Conservation (phyloP, 345 rosid species). For the Eucalyptus polybractea region DNA sequence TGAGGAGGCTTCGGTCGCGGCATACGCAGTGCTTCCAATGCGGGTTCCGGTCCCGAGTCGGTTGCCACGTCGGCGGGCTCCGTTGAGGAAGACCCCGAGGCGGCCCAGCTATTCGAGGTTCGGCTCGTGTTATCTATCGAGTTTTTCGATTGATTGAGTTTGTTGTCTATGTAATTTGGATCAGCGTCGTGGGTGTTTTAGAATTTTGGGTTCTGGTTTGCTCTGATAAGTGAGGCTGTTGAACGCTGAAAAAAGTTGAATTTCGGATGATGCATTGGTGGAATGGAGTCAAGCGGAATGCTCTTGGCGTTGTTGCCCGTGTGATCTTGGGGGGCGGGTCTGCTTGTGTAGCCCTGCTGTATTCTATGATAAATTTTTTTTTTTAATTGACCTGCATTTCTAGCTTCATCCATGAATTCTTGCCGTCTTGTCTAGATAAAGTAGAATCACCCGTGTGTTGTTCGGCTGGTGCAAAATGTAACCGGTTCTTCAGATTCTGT, state of each 20-base stretch:
- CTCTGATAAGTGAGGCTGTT: background rate
- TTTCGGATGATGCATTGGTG: background rate
- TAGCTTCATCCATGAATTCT: background rate
- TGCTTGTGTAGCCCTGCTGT: background rate
- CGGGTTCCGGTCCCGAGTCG: slow-evolving; percentile 26
- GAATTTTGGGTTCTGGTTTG: background rate
- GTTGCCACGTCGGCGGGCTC: background rate
- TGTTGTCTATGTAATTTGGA: background rate
- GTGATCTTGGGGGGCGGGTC: background rate
- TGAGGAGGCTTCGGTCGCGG: background rate
- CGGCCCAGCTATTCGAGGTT: slow-evolving; percentile 52
- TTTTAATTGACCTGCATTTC: background rate
- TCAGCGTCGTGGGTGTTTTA: background rate
- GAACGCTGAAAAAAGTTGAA: background rate
- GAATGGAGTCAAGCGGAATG: background rate
- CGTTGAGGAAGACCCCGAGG: slow-evolving; percentile 32
- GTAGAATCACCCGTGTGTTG: background rate
- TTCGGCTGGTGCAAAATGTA: background rate
- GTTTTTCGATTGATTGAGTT: background rate
- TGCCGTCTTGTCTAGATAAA: background rate
- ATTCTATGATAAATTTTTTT: background rate
- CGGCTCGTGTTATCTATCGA: background rate
- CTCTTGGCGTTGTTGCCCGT: background rate
- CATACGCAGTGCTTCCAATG: slow-evolving; percentile 14
- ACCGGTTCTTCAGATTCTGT: background rate